Conservation (phyloP, 2,329 filamentous ascomycete species). For the Pleomassaria siparia region DNA sequence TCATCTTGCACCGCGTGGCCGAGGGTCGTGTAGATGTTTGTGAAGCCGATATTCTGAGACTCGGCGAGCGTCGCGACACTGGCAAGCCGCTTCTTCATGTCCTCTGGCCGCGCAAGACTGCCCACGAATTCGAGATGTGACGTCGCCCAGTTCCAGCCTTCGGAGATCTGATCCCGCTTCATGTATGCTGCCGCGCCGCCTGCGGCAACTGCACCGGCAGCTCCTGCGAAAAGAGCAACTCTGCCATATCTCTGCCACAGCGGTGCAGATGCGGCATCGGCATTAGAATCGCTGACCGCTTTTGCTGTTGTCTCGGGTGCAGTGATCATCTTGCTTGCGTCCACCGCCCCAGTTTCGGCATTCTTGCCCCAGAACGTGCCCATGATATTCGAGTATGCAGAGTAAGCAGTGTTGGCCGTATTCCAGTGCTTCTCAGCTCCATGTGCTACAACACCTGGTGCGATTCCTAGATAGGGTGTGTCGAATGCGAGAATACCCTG, state of each 20-base stretch:
- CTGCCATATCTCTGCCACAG: slow-evolving; percentile 80
- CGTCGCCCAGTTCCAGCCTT: slow-evolving; percentile 78
- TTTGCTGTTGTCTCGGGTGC: slow-evolving; percentile 39
- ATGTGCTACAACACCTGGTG: slow-evolving; percentile 80
- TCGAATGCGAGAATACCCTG: slow-evolving; percentile 91
- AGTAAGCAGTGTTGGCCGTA: slow-evolving; percentile 68
- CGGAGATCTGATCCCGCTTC: slow-evolving; percentile 76
- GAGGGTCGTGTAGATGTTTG: slow-evolving; percentile 84
- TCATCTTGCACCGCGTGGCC: slow-evolving; percentile 64
- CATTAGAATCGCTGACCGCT: slow-evolving; percentile 41
- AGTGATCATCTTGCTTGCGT: slow-evolving; percentile 39
- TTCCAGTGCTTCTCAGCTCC: slow-evolving; percentile 85
- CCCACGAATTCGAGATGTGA: slow-evolving; percentile 94
- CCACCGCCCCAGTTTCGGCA: slow-evolving; percentile 24
- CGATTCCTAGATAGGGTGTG: slow-evolving; percentile 85
- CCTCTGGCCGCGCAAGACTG: slow-evolving; percentile 80
- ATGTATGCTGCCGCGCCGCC: slow-evolving; percentile 84
- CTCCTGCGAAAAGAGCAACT: slow-evolving; percentile 82
- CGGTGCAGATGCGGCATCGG: slow-evolving; percentile 48
- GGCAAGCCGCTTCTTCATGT: slow-evolving; percentile 73
- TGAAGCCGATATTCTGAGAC: slow-evolving; percentile 73
- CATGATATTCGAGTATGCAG: slow-evolving; percentile 65
- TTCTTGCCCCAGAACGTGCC: slow-evolving; percentile 56
- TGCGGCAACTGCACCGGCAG: slow-evolving; percentile 75
- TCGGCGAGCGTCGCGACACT: slow-evolving; percentile 65